phyloP scores from a whole-genome alignment of 2,329 filamentous ascomycete species.

The Fusarium pseudograminearum region DNA sequence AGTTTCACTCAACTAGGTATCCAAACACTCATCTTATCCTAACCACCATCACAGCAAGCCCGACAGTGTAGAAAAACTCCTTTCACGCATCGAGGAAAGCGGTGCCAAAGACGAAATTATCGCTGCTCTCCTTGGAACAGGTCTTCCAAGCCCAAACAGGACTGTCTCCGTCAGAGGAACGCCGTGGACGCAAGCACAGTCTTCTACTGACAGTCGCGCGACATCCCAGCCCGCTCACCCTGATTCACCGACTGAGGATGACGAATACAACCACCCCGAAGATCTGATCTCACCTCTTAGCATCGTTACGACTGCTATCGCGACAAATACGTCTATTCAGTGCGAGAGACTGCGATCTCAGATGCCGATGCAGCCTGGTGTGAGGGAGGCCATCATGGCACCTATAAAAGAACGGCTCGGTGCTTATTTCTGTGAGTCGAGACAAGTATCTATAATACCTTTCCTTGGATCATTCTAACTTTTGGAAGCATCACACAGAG shows the following conservation, averaged over 20 bases:
- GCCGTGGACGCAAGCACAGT: neutral
- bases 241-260: neutral
- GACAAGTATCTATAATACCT: fast-evolving
- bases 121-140: neutral
- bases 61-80: constrained; percentile 13
- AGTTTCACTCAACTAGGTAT: neutral
- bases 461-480: fast-evolving
- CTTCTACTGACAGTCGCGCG: neutral
- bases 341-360: constrained; percentile 19
- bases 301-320: constrained; percentile 13
- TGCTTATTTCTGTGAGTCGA: constrained; percentile 10
- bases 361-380: constrained; percentile 18
- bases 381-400: constrained; percentile 21
- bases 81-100: constrained; percentile 23
- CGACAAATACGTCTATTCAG: constrained; percentile 1
- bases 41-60: constrained; percentile 4
- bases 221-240: neutral
- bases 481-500: constrained; percentile 3
- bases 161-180: constrained; percentile 11
- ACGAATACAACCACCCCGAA: neutral
- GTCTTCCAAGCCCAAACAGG: constrained; percentile 20
- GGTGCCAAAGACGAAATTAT: constrained; percentile 14
- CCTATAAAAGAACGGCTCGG: constrained; percentile 22
- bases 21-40: neutral
- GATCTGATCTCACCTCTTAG: neutral